Evolutionary conservation across 2,329 filamentous ascomycete species (phyloP).

Genomic region (Fusarium torreyae): DNA sequence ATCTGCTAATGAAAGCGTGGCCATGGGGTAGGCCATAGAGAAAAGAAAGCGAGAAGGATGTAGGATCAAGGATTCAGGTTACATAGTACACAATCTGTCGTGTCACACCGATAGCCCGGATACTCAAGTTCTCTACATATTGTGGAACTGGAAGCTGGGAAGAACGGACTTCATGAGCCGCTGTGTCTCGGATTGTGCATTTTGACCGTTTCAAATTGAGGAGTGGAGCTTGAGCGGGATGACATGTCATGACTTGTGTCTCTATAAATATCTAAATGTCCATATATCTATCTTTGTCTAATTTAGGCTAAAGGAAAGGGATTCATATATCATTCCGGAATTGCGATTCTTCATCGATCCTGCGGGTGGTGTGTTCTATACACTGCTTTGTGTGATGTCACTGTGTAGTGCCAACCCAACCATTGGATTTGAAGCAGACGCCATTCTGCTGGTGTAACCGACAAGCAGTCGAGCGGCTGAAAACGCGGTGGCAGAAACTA

Average conservation of each 20-base stretch:
- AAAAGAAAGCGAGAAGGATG: not conserved
- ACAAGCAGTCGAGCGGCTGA: conserved; percentile 9
- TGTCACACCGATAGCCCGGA: not conserved
- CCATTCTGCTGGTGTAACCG: conserved; percentile 11
- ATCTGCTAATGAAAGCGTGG: not conserved
- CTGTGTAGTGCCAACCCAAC: not conserved
- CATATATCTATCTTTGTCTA: not conserved
- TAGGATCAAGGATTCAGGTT: not conserved
- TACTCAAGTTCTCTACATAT: not conserved
- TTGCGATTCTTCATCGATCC: not conserved
- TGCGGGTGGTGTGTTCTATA: not conserved
- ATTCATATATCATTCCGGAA: not conserved
- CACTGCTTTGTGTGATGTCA: not conserved
- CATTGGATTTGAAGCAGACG: conserved; percentile 5
- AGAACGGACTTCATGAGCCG: not conserved
- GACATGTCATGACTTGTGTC: conserved; percentile 1
- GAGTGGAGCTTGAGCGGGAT: not conserved
- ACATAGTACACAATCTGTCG: not conserved
- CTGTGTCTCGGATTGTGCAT: not conserved
- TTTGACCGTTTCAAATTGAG: not conserved
- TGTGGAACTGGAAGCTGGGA: not conserved
- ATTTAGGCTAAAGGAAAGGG: not conserved
- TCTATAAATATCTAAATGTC: conserved; percentile 6
- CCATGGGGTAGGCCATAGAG: not conserved
- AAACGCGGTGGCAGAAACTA: conserved; percentile 6